Evolutionary conservation across 148 eudicot genomes (phyloP).

Genomic region (Tetragonia tetragonoides): DNA sequence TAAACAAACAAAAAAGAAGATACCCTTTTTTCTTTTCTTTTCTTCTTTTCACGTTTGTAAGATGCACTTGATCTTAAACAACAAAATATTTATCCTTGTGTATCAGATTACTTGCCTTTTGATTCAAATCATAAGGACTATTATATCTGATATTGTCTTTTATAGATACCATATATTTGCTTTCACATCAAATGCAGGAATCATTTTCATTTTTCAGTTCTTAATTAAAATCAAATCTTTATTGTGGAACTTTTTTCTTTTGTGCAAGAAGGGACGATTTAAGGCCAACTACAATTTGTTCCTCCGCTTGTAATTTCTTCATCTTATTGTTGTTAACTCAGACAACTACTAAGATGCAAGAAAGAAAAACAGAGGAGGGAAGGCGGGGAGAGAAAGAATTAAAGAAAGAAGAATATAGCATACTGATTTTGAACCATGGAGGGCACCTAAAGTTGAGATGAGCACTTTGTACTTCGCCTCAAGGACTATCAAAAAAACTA

Average conservation of each 20-base stretch:
- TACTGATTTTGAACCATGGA: slow-evolving; percentile 10
- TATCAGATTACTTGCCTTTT: slow-evolving; percentile 20
- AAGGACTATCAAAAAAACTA: too few species aligned
- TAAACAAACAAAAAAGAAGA: slow-evolving; percentile 32
- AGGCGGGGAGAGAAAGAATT: too few species aligned
- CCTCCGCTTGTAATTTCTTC: too few species aligned
- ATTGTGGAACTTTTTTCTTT: neutral
- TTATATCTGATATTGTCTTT: slow-evolving; percentile 19
- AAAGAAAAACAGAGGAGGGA: neutral
- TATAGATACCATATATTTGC: slow-evolving; percentile 17
- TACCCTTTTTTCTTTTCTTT: slow-evolving; percentile 24
- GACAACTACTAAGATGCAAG: neutral
- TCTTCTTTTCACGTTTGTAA: neutral
- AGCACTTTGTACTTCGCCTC: too few species aligned
- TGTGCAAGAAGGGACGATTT: too few species aligned
- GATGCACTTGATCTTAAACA: slow-evolving; percentile 27
- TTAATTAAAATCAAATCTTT: neutral
- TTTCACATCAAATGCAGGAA: slow-evolving; percentile 1
- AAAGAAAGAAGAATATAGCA: neutral
- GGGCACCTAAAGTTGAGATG: slow-evolving; percentile 1
- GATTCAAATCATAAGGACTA: neutral
- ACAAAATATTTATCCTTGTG: slow-evolving; percentile 14
- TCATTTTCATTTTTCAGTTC: slow-evolving; percentile 17
- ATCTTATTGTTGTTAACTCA: too few species aligned
- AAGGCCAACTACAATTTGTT: too few species aligned